phyloP scores from a whole-genome alignment of 75 land plant species.

The Azolla pinnata region DNA sequence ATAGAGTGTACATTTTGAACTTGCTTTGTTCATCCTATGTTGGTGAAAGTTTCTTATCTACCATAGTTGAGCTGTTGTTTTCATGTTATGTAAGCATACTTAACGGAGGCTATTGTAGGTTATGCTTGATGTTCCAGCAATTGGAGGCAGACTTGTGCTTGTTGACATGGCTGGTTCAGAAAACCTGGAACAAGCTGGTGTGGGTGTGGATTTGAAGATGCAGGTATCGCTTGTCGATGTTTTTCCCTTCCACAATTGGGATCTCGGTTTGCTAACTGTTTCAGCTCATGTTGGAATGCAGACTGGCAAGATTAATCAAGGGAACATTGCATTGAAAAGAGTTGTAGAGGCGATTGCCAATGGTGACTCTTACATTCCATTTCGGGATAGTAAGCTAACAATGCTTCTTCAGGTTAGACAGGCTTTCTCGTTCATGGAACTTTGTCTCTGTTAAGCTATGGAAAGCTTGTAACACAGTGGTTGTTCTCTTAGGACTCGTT shows the following conservation, averaged over 20 bases:
- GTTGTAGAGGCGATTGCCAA: slow-evolving; percentile 98
- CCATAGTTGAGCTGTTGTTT: too few relatives aligned
- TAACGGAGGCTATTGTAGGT: slow-evolving; percentile 51
- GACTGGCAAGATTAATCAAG: slow-evolving; percentile 98
- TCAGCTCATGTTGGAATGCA: slow-evolving; percentile 15
- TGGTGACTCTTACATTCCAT: slow-evolving; percentile 89
- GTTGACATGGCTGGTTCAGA: slow-evolving; percentile 99
- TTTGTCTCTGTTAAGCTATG: too few relatives aligned
- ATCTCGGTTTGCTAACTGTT: too few relatives aligned
- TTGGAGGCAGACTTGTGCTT: slow-evolving; percentile 91
- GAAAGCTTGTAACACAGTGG: too few relatives aligned
- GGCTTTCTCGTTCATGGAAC: not conserved
- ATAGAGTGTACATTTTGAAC: too few relatives aligned
- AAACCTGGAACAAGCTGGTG: slow-evolving; percentile 90
- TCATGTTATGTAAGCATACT: too few relatives aligned
- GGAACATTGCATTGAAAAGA: slow-evolving; percentile 80
- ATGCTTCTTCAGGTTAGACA: slow-evolving; percentile 83
- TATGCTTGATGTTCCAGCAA: slow-evolving; percentile 72
- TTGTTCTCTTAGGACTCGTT: slow-evolving; percentile 61
- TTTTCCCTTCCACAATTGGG: too few relatives aligned
- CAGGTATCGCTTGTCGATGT: slow-evolving; percentile 41
- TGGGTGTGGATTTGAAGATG: slow-evolving; percentile 87
- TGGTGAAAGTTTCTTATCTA: too few relatives aligned
- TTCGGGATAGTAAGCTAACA: slow-evolving; percentile 91
- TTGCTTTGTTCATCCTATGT: too few relatives aligned